phyloP scores from a whole-genome alignment of 176 grass and related monocot species.

The Alloteropsis semialata region DNA sequence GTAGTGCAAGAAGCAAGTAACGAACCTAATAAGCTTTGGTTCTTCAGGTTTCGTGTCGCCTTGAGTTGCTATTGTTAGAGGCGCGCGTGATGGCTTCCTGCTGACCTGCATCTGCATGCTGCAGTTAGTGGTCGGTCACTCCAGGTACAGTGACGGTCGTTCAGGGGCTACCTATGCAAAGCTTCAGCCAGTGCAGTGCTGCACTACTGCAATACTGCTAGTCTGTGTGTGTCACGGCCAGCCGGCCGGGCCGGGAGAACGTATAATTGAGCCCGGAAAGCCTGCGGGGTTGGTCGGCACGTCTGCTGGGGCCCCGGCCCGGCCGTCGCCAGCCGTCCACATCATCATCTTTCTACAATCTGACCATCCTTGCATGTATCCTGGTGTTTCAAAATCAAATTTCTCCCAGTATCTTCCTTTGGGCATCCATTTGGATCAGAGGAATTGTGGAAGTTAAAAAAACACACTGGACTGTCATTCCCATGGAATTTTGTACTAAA shows the following conservation, averaged over 20 bases:
- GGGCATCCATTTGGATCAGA: too few relatives aligned
- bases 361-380: background rate
- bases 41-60: background rate
- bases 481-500: too few relatives aligned
- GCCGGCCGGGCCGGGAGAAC: background rate
- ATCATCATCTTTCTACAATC: background rate
- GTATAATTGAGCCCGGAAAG: constrained; percentile 31
- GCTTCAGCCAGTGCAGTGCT: background rate
- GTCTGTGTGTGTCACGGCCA: background rate
- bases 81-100: background rate
- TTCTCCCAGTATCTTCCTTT: background rate
- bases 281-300: constrained; percentile 1
- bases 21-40: background rate
- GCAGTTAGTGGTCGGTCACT: background rate
- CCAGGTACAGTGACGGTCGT: background rate
- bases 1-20: background rate
- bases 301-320: background rate
- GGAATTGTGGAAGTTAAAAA: too few relatives aligned
- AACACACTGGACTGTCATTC: too few relatives aligned
- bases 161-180: background rate
- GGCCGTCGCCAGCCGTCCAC: background rate
- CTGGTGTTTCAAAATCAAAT: background rate
- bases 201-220: background rate
- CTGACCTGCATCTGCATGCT: background rate
- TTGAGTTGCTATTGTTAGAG: background rate